Evolutionary conservation across 2,329 filamentous ascomycete species (phyloP).

Genomic region (Alternaria ventricosa): DNA sequence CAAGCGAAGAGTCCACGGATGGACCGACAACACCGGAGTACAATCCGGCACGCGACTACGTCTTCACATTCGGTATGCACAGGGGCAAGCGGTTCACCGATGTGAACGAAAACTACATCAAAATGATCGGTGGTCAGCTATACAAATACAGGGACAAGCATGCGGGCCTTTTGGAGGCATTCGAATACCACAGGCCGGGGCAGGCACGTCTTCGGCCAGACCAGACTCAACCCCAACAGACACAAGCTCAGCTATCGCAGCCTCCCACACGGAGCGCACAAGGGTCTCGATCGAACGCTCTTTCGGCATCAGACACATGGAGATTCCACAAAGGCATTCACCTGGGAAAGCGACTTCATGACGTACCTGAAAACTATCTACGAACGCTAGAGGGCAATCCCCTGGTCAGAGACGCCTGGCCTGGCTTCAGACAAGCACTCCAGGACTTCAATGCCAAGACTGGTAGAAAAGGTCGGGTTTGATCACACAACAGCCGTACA

Average conservation of each 20-base stretch:
- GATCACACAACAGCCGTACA: background rate
- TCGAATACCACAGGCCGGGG: conserved; percentile 31
- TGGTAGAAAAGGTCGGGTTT: conserved; percentile 19
- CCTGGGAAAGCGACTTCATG: conserved; percentile 17
- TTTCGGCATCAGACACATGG: conserved; percentile 3
- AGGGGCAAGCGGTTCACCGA: conserved; percentile 24
- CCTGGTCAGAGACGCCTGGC: conserved; percentile 23
- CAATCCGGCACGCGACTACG: conserved; percentile 24
- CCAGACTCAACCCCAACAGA: conserved; percentile 2
- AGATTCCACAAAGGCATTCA: conserved; percentile 12
- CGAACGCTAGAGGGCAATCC: conserved; percentile 28
- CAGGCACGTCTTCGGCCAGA: conserved; percentile 14
- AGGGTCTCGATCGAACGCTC: background rate
- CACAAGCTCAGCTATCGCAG: background rate
- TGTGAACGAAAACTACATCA: conserved; percentile 29
- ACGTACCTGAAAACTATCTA: conserved; percentile 29
- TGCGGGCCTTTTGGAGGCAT: conserved; percentile 28
- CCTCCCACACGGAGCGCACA: background rate
- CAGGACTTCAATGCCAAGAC: conserved; percentile 28
- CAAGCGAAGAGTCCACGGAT: conserved; percentile 2
- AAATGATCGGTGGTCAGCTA: conserved; percentile 31
- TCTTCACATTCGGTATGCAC: conserved; percentile 27
- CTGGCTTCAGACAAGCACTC: conserved; percentile 25
- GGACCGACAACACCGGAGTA: conserved; percentile 2
- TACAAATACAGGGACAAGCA: conserved; percentile 24